Conservation (phyloP, 257 asterid species). For the Eucommia ulmoides region DNA sequence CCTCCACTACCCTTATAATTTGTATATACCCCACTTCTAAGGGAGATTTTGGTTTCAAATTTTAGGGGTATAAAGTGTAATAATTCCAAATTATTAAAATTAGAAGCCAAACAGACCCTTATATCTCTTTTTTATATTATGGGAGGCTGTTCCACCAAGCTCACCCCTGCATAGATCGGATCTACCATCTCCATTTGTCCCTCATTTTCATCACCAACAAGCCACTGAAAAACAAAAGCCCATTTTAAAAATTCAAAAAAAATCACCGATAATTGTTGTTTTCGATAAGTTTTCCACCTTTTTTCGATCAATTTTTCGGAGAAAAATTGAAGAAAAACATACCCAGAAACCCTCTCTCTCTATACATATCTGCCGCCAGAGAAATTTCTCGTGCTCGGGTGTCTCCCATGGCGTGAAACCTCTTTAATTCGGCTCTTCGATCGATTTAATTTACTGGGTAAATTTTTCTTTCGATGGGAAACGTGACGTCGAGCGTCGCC, state of each 20-base stretch:
- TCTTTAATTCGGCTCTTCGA: slow-evolving; percentile 6
- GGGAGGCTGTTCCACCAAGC: too few relatives aligned
- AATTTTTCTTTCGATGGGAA: slow-evolving; percentile 64
- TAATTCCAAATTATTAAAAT: too few relatives aligned
- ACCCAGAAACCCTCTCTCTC: neutral
- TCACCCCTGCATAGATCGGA: slow-evolving; percentile 70
- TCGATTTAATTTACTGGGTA: slow-evolving; percentile 7
- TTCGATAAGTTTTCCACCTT: too few relatives aligned
- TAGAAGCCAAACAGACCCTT: too few relatives aligned
- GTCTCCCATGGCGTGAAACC: slow-evolving; percentile 20
- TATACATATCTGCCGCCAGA: too few relatives aligned
- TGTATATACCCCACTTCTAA: too few relatives aligned
- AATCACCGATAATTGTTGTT: neutral
- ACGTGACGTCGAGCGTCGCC: slow-evolving; percentile 91
- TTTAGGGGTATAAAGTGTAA: too few relatives aligned
- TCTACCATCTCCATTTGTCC: slow-evolving; percentile 19
- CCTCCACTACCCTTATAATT: too few relatives aligned
- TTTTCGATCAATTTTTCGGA: neutral
- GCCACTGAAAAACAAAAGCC: slow-evolving; percentile 16
- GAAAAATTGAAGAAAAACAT: slow-evolving; percentile 7
- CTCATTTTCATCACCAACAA: slow-evolving; percentile 21
- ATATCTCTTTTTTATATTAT: too few relatives aligned
- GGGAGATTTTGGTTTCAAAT: too few relatives aligned
- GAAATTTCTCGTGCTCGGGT: slow-evolving; percentile 13
- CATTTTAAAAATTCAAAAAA: neutral